phyloP scores from a whole-genome alignment of 139 green algal species.

The Mesotaenium endlicherianum region DNA sequence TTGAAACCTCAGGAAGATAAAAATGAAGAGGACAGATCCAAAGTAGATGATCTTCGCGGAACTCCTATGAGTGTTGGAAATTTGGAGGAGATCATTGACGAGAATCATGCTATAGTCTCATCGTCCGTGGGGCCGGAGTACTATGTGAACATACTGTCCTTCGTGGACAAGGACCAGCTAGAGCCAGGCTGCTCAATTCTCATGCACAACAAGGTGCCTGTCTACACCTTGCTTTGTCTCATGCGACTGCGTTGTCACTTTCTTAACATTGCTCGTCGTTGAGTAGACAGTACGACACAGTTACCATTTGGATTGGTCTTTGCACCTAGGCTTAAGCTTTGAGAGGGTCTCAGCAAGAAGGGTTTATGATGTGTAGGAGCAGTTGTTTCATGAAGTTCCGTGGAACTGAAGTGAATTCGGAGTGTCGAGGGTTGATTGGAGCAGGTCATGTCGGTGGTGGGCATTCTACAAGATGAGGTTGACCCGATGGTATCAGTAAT shows the following conservation, averaged over 20 bases:
- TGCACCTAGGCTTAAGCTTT: too few relatives aligned
- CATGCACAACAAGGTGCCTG: conserved; percentile 92
- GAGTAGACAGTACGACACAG: too few relatives aligned
- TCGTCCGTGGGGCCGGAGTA: conserved; percentile 95
- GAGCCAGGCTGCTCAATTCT: conserved; percentile 96
- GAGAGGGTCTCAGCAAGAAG: too few relatives aligned
- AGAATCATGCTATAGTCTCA: conserved; percentile 96
- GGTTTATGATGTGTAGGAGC: too few relatives aligned
- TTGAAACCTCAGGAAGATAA: conserved; percentile 90
- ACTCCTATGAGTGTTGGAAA: conserved; percentile 89
- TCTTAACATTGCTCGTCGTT: too few relatives aligned
- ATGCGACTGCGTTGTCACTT: too few relatives aligned
- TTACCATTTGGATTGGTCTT: too few relatives aligned
- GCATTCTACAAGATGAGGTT: conserved; percentile 93
- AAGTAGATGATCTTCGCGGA: conserved; percentile 95
- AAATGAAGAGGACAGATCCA: conserved; percentile 84
- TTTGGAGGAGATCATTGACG: conserved; percentile 99
- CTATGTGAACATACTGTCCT: conserved; percentile 96
- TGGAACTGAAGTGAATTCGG: too few relatives aligned
- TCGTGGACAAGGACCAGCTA: conserved; percentile 97
- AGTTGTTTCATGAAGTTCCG: too few relatives aligned
- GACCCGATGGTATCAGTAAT: conserved; percentile 99
- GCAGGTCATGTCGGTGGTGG: conserved; percentile 87
- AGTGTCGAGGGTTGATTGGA: too few relatives aligned
- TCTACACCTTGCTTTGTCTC: too few relatives aligned